These are phyloP conservation scores for Pseudognaphalium luteoalbum DNA, from an alignment of 129 eudicot species.

Conservation along the genomic window DNA sequence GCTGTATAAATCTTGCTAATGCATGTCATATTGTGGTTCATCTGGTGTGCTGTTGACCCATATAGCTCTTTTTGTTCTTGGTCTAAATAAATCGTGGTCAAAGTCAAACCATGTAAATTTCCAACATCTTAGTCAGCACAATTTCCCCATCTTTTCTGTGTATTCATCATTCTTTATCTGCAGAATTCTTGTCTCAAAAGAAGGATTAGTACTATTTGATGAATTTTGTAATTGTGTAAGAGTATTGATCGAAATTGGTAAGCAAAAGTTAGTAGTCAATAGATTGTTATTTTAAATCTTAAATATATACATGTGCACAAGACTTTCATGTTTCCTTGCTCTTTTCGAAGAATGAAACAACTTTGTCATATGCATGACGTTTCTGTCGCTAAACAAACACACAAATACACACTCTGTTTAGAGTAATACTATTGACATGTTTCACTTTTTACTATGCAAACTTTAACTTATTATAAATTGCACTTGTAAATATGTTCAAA, in stretches of 20 bases:
- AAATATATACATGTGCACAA: neutral
- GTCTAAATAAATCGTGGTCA: constrained; percentile 26
- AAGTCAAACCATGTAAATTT: constrained; percentile 21
- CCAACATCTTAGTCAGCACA: constrained; percentile 11
- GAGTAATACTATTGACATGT: too few relatives aligned
- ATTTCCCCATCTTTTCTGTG: neutral
- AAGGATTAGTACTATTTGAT: neutral
- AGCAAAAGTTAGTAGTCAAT: neutral
- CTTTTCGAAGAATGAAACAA: neutral
- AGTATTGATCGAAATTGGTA: neutral
- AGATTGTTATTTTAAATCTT: too few relatives aligned
- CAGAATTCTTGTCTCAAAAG: neutral
- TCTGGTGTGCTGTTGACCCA: constrained; percentile 20
- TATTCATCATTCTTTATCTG: neutral
- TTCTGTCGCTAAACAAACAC: too few relatives aligned
- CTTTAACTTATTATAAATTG: too few relatives aligned
- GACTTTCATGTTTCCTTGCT: neutral
- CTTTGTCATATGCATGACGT: neutral
- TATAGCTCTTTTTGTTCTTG: neutral
- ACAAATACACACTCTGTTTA: too few relatives aligned
- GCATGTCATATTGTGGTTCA: constrained; percentile 18
- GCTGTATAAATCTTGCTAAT: constrained; percentile 15
- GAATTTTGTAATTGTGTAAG: neutral
- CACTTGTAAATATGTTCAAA: too few relatives aligned
- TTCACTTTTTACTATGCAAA: too few relatives aligned